Percentiles rank a stretch among this genome's conserved stretches.
Evolutionary conservation across 2,329 filamentous ascomycete species (phyloP).

Genomic region (Arthroderma sp.): DNA sequence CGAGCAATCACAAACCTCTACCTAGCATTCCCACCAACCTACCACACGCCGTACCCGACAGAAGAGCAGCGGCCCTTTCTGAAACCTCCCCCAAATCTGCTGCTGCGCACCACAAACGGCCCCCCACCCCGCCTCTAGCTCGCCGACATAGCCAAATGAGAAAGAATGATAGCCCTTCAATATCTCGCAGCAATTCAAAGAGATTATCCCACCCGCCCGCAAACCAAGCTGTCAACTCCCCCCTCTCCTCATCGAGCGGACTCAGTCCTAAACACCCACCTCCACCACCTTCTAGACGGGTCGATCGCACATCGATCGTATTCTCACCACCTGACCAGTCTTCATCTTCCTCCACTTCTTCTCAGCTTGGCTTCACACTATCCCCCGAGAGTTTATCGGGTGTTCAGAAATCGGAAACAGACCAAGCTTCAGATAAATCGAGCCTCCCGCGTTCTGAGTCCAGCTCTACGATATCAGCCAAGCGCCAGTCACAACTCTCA

Average conservation of each 20-base stretch:
- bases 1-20: background rate
- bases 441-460: conserved; percentile 4
- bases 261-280: conserved; percentile 31
- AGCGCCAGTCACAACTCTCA: conserved; percentile 12
- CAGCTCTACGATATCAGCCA: conserved; percentile 5
- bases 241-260: conserved; percentile 18
- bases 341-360: conserved; percentile 2
- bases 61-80: conserved; percentile 2
- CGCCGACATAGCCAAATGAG: conserved; percentile 35
- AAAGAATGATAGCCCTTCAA: conserved; percentile 18
- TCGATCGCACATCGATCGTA: background rate
- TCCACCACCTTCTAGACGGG: conserved; percentile 43
- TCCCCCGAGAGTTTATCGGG: background rate
- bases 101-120: conserved; percentile 26
- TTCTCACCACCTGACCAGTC: background rate
- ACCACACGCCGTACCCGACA: background rate
- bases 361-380: background rate
- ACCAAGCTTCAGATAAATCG: conserved; percentile 2
- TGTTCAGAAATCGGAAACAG: background rate
- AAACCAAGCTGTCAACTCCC: conserved; percentile 30
- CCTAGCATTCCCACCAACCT: background rate
- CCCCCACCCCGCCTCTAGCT: conserved; percentile 36
- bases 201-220: conserved; percentile 30
- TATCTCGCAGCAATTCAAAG: conserved; percentile 20
- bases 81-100: conserved; percentile 1